Percentiles rank a stretch among this genome's conserved stretches.
Evolutionary conservation across 163 green algal genomes (phyloP).

Genomic region (Scenedesmus sp.): DNA sequence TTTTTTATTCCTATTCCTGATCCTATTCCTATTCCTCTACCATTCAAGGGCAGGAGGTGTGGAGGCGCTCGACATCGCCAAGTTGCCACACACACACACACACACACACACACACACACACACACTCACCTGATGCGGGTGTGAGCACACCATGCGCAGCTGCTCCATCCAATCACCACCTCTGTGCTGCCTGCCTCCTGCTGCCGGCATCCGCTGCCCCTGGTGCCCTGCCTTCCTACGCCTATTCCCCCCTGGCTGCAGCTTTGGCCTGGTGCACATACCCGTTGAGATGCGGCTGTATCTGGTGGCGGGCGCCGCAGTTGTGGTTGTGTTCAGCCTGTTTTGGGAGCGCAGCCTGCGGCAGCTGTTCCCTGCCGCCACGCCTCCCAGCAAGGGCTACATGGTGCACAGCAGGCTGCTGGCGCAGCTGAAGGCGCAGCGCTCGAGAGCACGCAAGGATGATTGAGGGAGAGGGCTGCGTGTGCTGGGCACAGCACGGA

Average conservation of each 20-base stretch:
- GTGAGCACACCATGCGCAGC: no score
- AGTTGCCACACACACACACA: no score
- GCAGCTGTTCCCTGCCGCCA: slow-evolving; percentile 55
- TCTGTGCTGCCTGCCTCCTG: not conserved
- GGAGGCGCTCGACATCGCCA: no score
- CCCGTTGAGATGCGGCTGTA: slow-evolving; percentile 38
- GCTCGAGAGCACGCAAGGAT: slow-evolving; percentile 5
- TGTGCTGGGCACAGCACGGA: no score
- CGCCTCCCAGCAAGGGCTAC: slow-evolving; percentile 74
- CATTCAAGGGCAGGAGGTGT: no score
- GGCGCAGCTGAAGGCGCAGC: not conserved
- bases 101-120: no score
- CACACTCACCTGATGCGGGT: no score
- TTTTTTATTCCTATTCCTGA: no score
- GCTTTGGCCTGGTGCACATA: slow-evolving; percentile 62
- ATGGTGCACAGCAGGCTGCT: slow-evolving; percentile 51
- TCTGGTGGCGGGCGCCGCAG: slow-evolving; percentile 16
- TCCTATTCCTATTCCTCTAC: no score
- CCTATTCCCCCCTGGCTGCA: not conserved
- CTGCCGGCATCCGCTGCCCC: no score
- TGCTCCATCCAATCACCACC: no score
- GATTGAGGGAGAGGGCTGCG: not conserved
- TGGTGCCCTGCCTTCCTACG: not conserved
- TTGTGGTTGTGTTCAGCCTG: slow-evolving; percentile 25
- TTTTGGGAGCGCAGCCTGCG: slow-evolving; percentile 50